A percentile compares a stretch with the other conserved stretches of the same genome.
phyloP scores from a whole-genome alignment of 2,329 filamentous ascomycete species.

The Didymella pomorum region DNA sequence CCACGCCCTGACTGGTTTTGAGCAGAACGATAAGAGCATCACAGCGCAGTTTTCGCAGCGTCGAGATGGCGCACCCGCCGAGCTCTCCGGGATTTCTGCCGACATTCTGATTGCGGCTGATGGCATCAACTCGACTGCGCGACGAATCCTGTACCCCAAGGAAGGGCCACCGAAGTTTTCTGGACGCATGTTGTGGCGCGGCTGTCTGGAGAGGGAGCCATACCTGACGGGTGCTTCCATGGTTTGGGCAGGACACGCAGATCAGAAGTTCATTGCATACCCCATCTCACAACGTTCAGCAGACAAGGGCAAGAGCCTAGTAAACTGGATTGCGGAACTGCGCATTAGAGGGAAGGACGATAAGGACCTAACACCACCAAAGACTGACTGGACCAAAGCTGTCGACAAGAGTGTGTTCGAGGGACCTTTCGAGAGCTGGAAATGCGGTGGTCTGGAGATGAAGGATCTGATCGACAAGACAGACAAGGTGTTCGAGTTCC shows the following conservation, averaged over 20 bases:
- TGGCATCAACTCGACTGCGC: conserved; percentile 56
- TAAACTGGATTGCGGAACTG: conserved; percentile 59
- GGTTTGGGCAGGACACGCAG: conserved; percentile 58
- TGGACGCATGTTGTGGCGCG: conserved; percentile 58
- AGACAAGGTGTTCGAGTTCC: conserved; percentile 56
- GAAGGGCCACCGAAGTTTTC: conserved; percentile 58
- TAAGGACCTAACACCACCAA: conserved; percentile 55
- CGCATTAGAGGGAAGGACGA: conserved; percentile 54
- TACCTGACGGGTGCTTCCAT: conserved; percentile 56
- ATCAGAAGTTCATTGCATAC: conserved; percentile 60
- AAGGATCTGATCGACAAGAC: conserved; percentile 54
- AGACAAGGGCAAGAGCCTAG: conserved; percentile 50
- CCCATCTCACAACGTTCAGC: conserved; percentile 53
- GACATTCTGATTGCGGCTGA: conserved; percentile 54
- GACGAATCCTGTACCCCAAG: conserved; percentile 53
- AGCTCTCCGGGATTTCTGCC: conserved; percentile 42
- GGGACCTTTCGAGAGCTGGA: conserved; percentile 53
- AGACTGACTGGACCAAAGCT: conserved; percentile 55
- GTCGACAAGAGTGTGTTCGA: conserved; percentile 54
- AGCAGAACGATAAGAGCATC: conserved; percentile 48
- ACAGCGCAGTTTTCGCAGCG: conserved; percentile 51
- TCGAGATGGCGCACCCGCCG: conserved; percentile 36
- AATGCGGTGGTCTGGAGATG: conserved; percentile 55
- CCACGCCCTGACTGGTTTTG: conserved; percentile 50
- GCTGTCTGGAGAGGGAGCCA: conserved; percentile 52